Evolutionary conservation across 129 eudicot species (phyloP), one percentile per base, ranked within the genome.

Genomic region (Tanacetum coccineum): DNA sequence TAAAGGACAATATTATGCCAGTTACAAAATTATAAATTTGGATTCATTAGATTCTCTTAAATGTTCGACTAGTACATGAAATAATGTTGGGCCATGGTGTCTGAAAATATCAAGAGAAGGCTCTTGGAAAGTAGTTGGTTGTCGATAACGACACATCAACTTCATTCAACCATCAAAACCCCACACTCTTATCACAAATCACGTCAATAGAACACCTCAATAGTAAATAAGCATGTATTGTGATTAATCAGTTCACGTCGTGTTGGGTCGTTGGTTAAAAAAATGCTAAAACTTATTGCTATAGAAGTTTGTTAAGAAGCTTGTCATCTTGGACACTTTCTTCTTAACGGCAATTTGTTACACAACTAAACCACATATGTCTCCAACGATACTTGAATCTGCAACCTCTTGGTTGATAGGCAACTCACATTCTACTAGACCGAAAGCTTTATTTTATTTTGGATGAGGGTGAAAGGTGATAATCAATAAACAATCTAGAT

Each of bases 61-160:
- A 32, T 60, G 61, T 49, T 59, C 15, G 60, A 32, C 25, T 49
- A 13, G 69, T 49, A 71, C 53, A 20, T 49, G 40, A 51, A 19
- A 40, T 62, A 15, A 15, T 45, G 30, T 11, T 13, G 57, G 71
- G 72, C 58, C 66, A 58, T 10, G 3, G 47, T 65, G 78, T 66
- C 71, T 66, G 51, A 74, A 74, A 74, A 74, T 65, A 58, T 52
- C 51, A 4, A 9, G 14, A 50, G 49, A 69, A 19, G 70, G 20
- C 28, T 13, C 48, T 36, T 73, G 64, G 44, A 67, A 54, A 55
- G 69, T 61, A 49, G 61, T 21, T 39, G 19, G 68, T 71, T 19
- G 68, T 2, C 6, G 69, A 71, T 19, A 50, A 36, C 14, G 62
- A 59, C 66, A 39, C 28, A 6, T 55, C 64, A 66, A 65, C 71